Conservation (phyloP, 768 basidiomycete genomes). For the Agaricus blazei region DNA sequence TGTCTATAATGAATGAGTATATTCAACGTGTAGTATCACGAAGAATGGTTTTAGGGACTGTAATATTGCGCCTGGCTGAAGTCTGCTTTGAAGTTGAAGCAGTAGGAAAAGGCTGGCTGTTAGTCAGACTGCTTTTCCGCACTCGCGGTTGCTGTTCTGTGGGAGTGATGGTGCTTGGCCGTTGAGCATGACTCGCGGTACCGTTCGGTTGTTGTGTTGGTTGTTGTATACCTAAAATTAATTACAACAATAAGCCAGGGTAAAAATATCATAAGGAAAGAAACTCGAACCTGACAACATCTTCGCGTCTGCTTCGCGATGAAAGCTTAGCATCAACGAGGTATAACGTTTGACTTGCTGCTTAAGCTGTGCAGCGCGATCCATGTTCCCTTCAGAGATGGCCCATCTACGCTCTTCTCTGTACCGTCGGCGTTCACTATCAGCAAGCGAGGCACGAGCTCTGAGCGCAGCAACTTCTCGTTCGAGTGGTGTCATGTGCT, state of each 20-base stretch:
- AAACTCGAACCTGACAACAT: conserved; percentile 51
- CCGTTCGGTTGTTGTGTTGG: not conserved
- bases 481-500: conserved; percentile 59
- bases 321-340: conserved; percentile 75
- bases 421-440: conserved; percentile 76
- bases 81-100: not conserved
- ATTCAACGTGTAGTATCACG: conserved; percentile 3
- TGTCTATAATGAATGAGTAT: not conserved
- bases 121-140: conserved; percentile 1
- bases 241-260: not conserved
- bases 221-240: not conserved
- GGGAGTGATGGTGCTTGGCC: not conserved
- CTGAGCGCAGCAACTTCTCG: conserved; percentile 73
- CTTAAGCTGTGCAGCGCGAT: conserved; percentile 73
- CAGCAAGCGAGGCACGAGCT: conserved; percentile 74
- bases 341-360: conserved; percentile 83
- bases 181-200: not conserved
- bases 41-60: not conserved
- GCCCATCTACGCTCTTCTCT: conserved; percentile 91
- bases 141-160: conserved; percentile 5
- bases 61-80: not conserved
- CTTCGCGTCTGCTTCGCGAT: conserved; percentile 69
- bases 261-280: not conserved
- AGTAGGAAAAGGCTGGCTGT: not conserved
- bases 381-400: conserved; percentile 66